phyloP scores from a whole-genome alignment of 2,329 filamentous ascomycete species.

The Beauveria medogensis region DNA sequence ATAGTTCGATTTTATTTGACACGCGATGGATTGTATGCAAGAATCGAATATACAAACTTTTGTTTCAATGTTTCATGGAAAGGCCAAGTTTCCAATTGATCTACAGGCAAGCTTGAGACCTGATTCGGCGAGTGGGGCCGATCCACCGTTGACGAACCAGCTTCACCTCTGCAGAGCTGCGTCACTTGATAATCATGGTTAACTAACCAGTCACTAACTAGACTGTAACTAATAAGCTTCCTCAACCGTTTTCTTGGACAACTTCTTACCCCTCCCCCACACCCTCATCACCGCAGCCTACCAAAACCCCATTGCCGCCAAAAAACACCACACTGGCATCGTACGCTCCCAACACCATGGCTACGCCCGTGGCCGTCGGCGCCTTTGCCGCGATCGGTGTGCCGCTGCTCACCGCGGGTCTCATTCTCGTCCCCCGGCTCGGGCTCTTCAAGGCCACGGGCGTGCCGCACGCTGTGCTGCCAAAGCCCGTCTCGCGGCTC shows the following conservation, averaged over 20 bases:
- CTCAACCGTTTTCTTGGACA: not conserved
- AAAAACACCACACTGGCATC: not conserved
- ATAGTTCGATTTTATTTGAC: not conserved
- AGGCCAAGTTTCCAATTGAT: not conserved
- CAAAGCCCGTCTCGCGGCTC: slow-evolving; percentile 11
- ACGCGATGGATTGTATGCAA: not conserved
- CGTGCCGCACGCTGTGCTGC: slow-evolving; percentile 3
- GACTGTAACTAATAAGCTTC: not conserved
- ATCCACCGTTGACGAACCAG: slow-evolving; percentile 2
- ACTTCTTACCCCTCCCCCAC: not conserved
- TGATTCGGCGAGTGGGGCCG: slow-evolving; percentile 5
- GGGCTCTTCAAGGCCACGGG: slow-evolving; percentile 4
- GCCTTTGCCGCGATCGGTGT: slow-evolving; percentile 1
- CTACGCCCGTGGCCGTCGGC: slow-evolving; percentile 4
- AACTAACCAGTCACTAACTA: not conserved
- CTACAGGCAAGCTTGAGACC: not conserved
- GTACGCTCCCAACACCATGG: not conserved
- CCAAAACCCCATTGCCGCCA: not conserved
- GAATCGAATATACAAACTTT: not conserved
- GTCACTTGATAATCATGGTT: not conserved
- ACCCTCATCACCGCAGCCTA: not conserved
- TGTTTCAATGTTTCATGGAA: not conserved
- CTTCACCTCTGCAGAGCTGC: slow-evolving; percentile 1
- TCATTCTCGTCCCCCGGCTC: slow-evolving; percentile 6
- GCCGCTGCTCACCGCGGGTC: slow-evolving; percentile 1